phyloP scores from a whole-genome alignment of 805 yeast species.

The Sugiyamaella americana region DNA sequence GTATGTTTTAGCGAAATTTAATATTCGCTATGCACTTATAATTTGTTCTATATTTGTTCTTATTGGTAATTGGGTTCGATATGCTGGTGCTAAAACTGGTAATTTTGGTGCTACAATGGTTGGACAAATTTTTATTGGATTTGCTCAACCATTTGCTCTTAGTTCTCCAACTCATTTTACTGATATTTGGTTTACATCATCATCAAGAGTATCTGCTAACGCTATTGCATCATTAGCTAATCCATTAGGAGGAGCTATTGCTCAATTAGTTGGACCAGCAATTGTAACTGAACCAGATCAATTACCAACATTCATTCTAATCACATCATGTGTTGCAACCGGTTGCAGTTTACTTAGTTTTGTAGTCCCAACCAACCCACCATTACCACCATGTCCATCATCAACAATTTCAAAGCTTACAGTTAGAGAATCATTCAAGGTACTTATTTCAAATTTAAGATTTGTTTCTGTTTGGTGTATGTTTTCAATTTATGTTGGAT shows the following conservation, averaged over 20 bases:
- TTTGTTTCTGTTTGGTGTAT: slow-evolving; percentile 20
- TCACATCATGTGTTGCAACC: slow-evolving; percentile 24
- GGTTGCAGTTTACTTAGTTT: slow-evolving; percentile 20
- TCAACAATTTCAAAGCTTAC: slow-evolving; percentile 25
- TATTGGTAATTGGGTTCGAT: slow-evolving; percentile 29
- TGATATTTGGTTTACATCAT: slow-evolving; percentile 31
- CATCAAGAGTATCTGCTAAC: slow-evolving; percentile 32
- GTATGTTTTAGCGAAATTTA: slow-evolving; percentile 20
- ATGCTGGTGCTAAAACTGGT: slow-evolving; percentile 26
- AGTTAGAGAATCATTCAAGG: slow-evolving; percentile 19
- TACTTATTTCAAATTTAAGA: slow-evolving; percentile 14
- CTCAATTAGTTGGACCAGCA: slow-evolving; percentile 31
- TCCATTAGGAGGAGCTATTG: slow-evolving; percentile 33
- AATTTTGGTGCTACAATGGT: slow-evolving; percentile 28
- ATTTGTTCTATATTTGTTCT: slow-evolving; percentile 24
- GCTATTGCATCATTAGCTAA: slow-evolving; percentile 31
- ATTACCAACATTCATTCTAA: slow-evolving; percentile 22
- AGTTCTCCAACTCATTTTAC: slow-evolving; percentile 29
- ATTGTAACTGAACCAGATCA: slow-evolving; percentile 22
- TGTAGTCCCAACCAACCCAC: slow-evolving; percentile 24
- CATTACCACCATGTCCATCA: slow-evolving; percentile 31
- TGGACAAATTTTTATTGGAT: slow-evolving; percentile 32
- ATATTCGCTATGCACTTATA: slow-evolving; percentile 23
- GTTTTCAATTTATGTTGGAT: slow-evolving; percentile 31
- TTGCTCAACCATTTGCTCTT: slow-evolving; percentile 32